Evolutionary conservation across 768 basidiomycete genomes (phyloP), one percentile per base, ranked within the genome.

Genomic region (Panaeolus papilionaceus): DNA sequence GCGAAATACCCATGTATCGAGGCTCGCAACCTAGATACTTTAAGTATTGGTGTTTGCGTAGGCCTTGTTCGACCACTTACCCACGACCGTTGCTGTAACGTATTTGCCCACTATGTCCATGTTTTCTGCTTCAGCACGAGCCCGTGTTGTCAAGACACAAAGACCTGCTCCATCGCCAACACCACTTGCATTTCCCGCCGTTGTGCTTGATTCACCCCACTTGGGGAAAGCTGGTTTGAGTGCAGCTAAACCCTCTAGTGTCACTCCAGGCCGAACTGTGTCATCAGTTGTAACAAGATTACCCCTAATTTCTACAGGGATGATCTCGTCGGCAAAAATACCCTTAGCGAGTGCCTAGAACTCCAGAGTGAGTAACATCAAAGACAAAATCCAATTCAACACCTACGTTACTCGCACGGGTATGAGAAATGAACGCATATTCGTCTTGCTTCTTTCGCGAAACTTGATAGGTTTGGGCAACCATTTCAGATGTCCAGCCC

Each of bases 401-500:
- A 18, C 72, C 38, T 71, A 90, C 92, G 79, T 87, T 83, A 58
- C 80, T 85, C 23, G 95, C 95, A 73, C 95, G 89, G 42, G 85
- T 89, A 77, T 96, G 96, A 8, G 94, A 96, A 64, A 93, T 88
- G 64, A 94, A 84, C 0, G 96, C 96, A 75, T 94, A 96, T 65
- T 93, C 85, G 76, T 99, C 97, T 78, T 98, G 96, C 71, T 85
- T 90, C 74, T 89, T 80, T 40, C 96, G 90, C 4, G 93, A 83
- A 67, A 96, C 78, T n/a, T 88, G 84, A 80, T 89, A 96, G 8
- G 86, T 81, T 72, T 90, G 78, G n/a, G 94, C 93, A 23, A 95
- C 93, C 89, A 93, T 90, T 77, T 96, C 94, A 4, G 93, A 93
- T 1, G 94, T 96, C 94, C 94, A 99, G 62, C 95, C 95, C 95